Conservation (phyloP, 768 basidiomycete species). For the Chalciporus chontae region DNA sequence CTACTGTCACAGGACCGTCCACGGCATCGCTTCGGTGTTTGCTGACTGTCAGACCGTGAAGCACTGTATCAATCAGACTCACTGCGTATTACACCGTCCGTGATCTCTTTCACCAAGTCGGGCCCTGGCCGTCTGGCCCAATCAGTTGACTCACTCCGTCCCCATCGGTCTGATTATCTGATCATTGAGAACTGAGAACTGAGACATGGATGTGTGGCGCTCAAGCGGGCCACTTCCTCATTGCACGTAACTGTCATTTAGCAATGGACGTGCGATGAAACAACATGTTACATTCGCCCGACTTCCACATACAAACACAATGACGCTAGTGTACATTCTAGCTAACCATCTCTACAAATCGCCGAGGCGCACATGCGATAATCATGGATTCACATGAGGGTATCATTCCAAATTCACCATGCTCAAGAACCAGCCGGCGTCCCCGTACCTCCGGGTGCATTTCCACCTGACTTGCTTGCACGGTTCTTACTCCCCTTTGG, state of each 20-base stretch:
- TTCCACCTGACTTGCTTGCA: slow-evolving; percentile 17
- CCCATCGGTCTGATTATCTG: too few relatives aligned
- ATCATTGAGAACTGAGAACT: too few relatives aligned
- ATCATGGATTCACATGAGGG: slow-evolving; percentile 1
- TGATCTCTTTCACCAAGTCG: too few relatives aligned
- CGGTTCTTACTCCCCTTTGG: slow-evolving; percentile 71
- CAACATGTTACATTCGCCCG: background rate
- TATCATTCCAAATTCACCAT: slow-evolving; percentile 7
- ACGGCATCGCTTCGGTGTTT: slow-evolving; percentile 7
- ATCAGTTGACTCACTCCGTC: too few relatives aligned
- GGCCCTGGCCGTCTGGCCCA: too few relatives aligned
- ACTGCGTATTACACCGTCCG: too few relatives aligned
- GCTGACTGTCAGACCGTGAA: slow-evolving; percentile 3
- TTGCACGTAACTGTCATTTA: too few relatives aligned
- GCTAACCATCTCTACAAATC: too few relatives aligned
- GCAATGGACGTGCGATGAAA: background rate
- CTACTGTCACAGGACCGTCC: background rate
- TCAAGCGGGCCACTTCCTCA: too few relatives aligned
- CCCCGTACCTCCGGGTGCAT: slow-evolving; percentile 10
- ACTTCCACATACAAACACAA: background rate
- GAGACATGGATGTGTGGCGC: too few relatives aligned
- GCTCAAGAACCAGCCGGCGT: background rate
- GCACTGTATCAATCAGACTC: background rate
- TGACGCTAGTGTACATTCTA: background rate
- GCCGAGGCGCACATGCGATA: background rate